These are phyloP conservation scores for Exophiala xenobiotica DNA, from an alignment of 2,329 filamentous ascomycete species.

Conservation along the genomic window DNA sequence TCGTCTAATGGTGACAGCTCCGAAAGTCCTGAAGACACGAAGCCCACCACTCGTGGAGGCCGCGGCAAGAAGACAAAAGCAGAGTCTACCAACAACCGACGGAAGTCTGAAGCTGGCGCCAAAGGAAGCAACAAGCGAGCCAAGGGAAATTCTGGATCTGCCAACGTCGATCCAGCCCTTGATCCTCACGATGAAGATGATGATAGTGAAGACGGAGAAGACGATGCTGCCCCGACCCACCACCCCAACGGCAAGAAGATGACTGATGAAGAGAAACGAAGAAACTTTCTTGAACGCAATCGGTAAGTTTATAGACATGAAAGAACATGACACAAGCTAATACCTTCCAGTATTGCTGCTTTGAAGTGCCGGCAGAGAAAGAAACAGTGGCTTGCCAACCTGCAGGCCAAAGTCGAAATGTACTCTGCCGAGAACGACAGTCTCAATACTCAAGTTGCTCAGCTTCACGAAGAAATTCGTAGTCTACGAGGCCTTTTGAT, in stretches of 20 bases:
- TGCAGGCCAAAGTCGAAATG: constrained; percentile 91
- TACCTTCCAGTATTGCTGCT: constrained; percentile 72
- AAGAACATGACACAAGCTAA: constrained; percentile 31
- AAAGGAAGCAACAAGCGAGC: constrained; percentile 74
- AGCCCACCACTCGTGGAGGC: constrained; percentile 64
- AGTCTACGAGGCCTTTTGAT: constrained; percentile 89
- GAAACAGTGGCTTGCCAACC: constrained; percentile 96
- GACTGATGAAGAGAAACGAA: constrained; percentile 97
- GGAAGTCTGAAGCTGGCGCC: constrained; percentile 68
- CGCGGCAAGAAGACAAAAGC: constrained; percentile 62
- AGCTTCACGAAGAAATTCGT: constrained; percentile 87
- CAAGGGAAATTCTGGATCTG: constrained; percentile 57
- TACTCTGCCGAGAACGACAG: constrained; percentile 90
- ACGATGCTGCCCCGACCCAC: constrained; percentile 38
- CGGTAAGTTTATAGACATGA: constrained; percentile 59
- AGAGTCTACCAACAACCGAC: constrained; percentile 61
- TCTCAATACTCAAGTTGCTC: constrained; percentile 76
- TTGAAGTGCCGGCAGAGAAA: constrained; percentile 96
- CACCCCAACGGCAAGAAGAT: constrained; percentile 68
- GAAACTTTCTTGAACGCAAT: constrained; percentile 96
- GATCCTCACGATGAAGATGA: constrained; percentile 56
- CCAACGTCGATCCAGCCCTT: constrained; percentile 38
- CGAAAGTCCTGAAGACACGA: constrained; percentile 66
- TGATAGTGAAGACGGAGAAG: constrained; percentile 56
- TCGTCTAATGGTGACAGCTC: constrained; percentile 60